Base-by-base conservation (phyloP, 2,329 filamentous ascomycete genomes). In the Colletotrichum lupini region DNA sequence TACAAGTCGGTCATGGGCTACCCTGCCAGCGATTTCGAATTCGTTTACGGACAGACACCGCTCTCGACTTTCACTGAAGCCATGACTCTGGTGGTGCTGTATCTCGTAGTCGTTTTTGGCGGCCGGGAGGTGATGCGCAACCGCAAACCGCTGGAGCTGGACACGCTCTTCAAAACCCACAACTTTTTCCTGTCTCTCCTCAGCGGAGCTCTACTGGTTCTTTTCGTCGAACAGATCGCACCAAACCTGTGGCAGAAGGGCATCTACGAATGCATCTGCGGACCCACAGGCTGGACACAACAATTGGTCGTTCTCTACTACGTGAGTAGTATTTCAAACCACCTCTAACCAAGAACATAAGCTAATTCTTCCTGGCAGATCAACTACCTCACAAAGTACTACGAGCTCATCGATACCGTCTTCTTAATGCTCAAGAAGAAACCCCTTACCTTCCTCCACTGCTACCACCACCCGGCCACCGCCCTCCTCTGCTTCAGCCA, bases 361-460 rank as follows among this genome's bases (percentile, higher is more conserved):
- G 35, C 62, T 76, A 77, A 79, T 85, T 87, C 78, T 87, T 76
- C 37, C 11, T 4, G 2, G 67, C 79, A 97, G 94, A 87, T 97
- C 81, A 97, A 95, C 87, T 97, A 97, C 87, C 89, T 97, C 64
- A 97, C 94, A 83, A 97, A 97, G 84, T 97, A 95, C 83, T 88
- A 97, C 78, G 94, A 97, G 85, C 88, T 97, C 77, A 85, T 97
- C 78, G 94, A 97, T 83, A 97, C 94, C 66, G 90, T 94, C 82
- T 97, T 97, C 88, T 87, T 97, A 74, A 94, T 97, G 85, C 88
- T 97, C 82, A 97, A 97, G 92, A 97, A 97, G 92, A 97, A 97
- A 91, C 95, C 94, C 61, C 85, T 97, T 81, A 97, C 94, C 78
- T 97, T 97, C 91, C 92, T 97, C 77, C 94, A 97, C 88, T 95